Conservation (phyloP, 1,284 basidiomycete genomes). For the Bjerkandera adusta region DNA sequence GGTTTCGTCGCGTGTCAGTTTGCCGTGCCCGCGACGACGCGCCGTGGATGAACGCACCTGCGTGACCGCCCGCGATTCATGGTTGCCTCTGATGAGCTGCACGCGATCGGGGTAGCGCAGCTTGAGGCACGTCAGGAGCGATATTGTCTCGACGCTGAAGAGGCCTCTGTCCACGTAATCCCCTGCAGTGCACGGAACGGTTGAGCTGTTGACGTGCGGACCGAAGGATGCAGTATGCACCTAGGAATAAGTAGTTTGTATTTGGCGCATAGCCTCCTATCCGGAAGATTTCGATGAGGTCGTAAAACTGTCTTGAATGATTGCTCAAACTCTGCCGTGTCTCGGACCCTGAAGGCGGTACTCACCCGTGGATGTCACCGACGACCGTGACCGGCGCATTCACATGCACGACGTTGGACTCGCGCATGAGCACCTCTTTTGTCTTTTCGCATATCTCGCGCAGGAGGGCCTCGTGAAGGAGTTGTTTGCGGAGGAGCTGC, state of each 20-base stretch:
- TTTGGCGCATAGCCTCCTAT: conserved; percentile 97
- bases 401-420: conserved; percentile 98
- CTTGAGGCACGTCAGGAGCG: conserved; percentile 94
- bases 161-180: conserved; percentile 98
- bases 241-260: conserved; percentile 97
- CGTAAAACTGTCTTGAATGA: conserved; percentile 91
- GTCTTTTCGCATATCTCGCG: conserved; percentile 98
- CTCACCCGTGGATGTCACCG: conserved; percentile 98
- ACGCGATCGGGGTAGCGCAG: conserved; percentile 96
- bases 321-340: conserved; percentile 20
- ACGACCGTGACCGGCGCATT: conserved; percentile 98
- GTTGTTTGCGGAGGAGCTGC: conserved; percentile 87
- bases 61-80: conserved; percentile 97
- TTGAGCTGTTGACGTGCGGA: conserved; percentile 10
- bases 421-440: conserved; percentile 97
- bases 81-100: conserved; percentile 96
- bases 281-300: conserved; percentile 97
- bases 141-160: conserved; percentile 98
- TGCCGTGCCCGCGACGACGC: background rate
- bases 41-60: conserved; percentile 58
- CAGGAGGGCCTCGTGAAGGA: conserved; percentile 88
- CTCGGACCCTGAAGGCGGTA: conserved; percentile 19
- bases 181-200: conserved; percentile 47
- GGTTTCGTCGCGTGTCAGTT: conserved; percentile 20
- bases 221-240: conserved; percentile 44